These are phyloP conservation scores for Entoloma clypeatum DNA, from an alignment of 1,284 basidiomycete genomes.

Conservation along the genomic window DNA sequence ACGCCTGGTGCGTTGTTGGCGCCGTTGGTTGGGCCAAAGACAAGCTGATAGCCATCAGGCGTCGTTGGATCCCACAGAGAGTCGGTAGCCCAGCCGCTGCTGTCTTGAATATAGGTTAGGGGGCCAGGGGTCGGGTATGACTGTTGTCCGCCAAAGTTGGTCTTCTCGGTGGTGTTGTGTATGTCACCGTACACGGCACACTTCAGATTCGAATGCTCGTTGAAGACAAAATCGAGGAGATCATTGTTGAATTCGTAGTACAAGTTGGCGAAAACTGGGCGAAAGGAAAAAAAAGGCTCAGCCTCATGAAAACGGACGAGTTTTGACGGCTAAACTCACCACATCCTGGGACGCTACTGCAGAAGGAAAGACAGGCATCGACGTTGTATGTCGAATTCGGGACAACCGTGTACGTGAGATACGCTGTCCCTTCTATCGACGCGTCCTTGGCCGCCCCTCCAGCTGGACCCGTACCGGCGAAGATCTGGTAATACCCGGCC, in stretches of 20 bases:
- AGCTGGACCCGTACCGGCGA: conserved; percentile 34
- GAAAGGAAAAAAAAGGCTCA: too few species aligned
- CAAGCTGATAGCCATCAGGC: conserved; percentile 19
- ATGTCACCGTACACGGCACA: conserved; percentile 35
- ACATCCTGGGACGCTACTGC: conserved; percentile 29
- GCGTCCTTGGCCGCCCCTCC: conserved; percentile 34
- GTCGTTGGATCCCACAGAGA: conserved; percentile 22
- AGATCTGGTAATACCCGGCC: conserved; percentile 32
- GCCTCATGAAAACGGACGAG: too few species aligned
- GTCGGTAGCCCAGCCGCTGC: conserved; percentile 35
- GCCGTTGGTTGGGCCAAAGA: conserved; percentile 19
- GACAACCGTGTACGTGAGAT: conserved; percentile 38
- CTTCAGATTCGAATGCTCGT: conserved; percentile 37
- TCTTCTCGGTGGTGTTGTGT: conserved; percentile 23
- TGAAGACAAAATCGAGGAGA: conserved; percentile 34
- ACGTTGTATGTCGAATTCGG: conserved; percentile 35
- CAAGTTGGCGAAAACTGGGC: too few species aligned
- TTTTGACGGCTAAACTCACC: too few species aligned
- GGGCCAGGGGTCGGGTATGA: conserved; percentile 27
- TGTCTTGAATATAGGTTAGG: conserved; percentile 38
- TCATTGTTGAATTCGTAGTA: conserved; percentile 43
- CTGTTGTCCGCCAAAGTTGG: conserved; percentile 23
- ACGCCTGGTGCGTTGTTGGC: conserved; percentile 20
- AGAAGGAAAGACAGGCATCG: conserved; percentile 33
- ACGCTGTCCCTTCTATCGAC: conserved; percentile 40